Conservation (phyloP, 176 grass and related monocot genomes). For the Pontederia crassipes region DNA sequence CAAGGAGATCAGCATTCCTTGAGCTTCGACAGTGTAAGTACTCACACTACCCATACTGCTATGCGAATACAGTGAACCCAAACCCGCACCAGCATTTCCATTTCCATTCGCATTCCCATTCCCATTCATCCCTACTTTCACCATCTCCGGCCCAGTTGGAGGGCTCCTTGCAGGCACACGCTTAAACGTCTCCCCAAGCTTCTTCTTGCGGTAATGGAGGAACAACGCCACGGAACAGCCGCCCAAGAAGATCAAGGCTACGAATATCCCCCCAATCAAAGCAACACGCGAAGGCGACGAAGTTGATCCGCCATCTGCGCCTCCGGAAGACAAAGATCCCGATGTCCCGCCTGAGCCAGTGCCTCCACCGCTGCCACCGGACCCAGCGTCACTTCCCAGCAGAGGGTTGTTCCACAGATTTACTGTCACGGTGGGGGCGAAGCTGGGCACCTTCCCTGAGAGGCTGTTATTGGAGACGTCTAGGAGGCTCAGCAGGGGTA, state of each 20-base stretch:
- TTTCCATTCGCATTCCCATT: conserved; percentile 21
- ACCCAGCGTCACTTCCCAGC: conserved; percentile 28
- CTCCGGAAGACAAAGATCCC: conserved; percentile 16
- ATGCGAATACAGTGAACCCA: conserved; percentile 25
- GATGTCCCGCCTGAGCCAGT: conserved; percentile 14
- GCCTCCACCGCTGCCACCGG: conserved; percentile 21
- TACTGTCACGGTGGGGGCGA: conserved; percentile 43
- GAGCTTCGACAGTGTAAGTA: conserved; percentile 10
- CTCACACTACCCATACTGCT: conserved; percentile 16
- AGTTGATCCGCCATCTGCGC: conserved; percentile 10
- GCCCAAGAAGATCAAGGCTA: conserved; percentile 42
- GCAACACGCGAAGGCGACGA: conserved; percentile 17
- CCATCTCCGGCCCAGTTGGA: conserved; percentile 29
- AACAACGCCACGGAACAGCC: conserved; percentile 29
- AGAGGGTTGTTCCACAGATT: conserved; percentile 42
- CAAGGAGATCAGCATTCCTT: conserved; percentile 71
- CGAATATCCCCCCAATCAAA: conserved; percentile 50
- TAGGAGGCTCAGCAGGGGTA: conserved; percentile 34
- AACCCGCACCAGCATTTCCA: conserved; percentile 12
- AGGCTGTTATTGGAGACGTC: conserved; percentile 76
- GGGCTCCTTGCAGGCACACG: conserved; percentile 32
- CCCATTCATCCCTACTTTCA: conserved; percentile 32
- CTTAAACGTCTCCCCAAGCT: conserved; percentile 42
- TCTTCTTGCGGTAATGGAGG: conserved; percentile 34
- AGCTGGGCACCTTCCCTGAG: conserved; percentile 50